phyloP scores from a whole-genome alignment of 2,329 filamentous ascomycete genomes.

The Atkinsonella texensis region DNA sequence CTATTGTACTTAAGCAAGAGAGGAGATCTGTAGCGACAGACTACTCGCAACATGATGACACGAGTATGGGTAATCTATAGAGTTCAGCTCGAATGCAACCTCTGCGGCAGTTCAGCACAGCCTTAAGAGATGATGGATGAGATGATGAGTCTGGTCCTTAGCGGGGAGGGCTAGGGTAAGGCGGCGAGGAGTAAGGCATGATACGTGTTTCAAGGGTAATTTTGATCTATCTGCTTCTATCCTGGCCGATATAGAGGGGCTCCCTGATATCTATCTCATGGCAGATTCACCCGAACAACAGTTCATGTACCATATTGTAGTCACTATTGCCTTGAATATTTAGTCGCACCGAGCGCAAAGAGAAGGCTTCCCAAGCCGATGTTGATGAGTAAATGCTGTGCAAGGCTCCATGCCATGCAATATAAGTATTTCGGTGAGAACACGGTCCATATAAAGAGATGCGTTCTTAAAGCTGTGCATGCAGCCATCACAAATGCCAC shows the following conservation, averaged over 20 bases:
- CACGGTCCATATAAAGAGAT: conserved; percentile 97
- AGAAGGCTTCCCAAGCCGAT: conserved; percentile 47
- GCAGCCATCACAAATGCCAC: conserved; percentile 73
- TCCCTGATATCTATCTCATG: neutral
- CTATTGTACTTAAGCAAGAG: conserved; percentile 19
- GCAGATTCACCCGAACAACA: too few relatives aligned
- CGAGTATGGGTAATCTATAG: conserved; percentile 14
- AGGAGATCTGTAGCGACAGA: conserved; percentile 28
- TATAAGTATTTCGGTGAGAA: conserved; percentile 97
- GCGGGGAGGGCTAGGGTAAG: neutral
- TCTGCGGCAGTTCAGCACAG: too few relatives aligned
- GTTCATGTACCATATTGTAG: too few relatives aligned
- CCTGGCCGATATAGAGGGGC: neutral
- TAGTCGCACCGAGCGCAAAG: conserved; percentile 36
- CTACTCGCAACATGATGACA: conserved; percentile 28
- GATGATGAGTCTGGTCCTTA: neutral
- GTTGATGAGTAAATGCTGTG: conserved; percentile 68
- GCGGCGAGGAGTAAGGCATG: neutral
- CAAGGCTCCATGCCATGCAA: conserved; percentile 75
- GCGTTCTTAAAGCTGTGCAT: conserved; percentile 71
- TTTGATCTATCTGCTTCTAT: neutral
- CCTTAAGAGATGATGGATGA: neutral
- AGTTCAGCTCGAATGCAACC: neutral
- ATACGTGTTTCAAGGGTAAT: neutral
- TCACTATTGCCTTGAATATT: neutral